Evolutionary conservation across 305 asterid genomes (phyloP), one percentile per base, ranked within the genome.

Genomic region (Nicotiana rustica): DNA sequence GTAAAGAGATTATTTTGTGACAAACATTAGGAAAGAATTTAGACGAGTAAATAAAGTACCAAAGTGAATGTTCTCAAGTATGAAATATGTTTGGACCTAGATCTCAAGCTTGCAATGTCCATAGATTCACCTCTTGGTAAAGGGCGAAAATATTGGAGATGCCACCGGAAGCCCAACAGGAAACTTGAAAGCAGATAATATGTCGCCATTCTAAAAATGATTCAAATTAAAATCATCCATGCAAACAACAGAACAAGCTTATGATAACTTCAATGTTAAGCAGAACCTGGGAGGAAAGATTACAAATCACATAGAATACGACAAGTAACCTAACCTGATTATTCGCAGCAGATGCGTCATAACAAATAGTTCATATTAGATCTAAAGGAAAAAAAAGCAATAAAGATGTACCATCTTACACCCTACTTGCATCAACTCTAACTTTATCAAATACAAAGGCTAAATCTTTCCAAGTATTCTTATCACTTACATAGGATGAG

Each of bases 91-190:
- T 19, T 75, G 64, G 15, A 75, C 38, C 14, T 13, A 75, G 64
- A 8, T 25, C 29, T 75, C 64, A 49, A 75, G 17, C 44, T 35
- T 75, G 29, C 25, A 25, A 49, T 75, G 31, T 73, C 29, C 21
- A 25, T 61, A 61, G 65, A 71, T 15, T 86, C 89, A 96, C 98
- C 95, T 91, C 82, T 91, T 93, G 86, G 93, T 21, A 91, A 82
- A 85, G 97, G 81, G 99, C 99, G 85, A 92, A 8, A 44, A 96
- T 82, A 92, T 91, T 41, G 98, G 99, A 86, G 98, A 94, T 85
- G 99, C 98, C 85, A 94, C 92, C 78, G 92, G 97, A 87, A 96
- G 97, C 65, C 99, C 99, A 86, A 98, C 99, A 96, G 93, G 90
- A 96, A 12, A 10, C 14, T 0, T 33, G 36, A 33, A 94, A 79